Evolutionary conservation across 306 rosid species (phyloP).

Genomic region (Corylus americana): DNA sequence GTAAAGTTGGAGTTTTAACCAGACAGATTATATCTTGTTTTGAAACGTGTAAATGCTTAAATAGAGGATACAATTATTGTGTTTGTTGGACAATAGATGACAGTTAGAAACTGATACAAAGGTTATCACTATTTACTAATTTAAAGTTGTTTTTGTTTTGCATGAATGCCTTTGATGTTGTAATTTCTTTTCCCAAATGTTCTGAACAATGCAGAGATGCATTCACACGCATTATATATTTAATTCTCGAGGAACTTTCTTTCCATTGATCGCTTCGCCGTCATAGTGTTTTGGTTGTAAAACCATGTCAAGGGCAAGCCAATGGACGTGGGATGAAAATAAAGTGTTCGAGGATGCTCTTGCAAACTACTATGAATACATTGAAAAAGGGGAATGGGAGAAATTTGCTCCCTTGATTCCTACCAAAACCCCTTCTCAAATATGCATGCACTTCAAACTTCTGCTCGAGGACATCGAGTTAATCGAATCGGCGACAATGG

Average conservation of each 20-base stretch:
- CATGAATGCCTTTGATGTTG: neutral
- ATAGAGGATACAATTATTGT: neutral
- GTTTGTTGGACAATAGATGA: neutral
- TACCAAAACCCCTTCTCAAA: neutral
- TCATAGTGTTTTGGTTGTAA: no score
- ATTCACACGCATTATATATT: no score
- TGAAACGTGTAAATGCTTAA: constrained; percentile 9
- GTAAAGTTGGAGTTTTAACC: constrained; percentile 37
- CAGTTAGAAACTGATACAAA: neutral
- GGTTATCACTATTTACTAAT: neutral
- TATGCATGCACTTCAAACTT: neutral
- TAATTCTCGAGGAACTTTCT: no score
- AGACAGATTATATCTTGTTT: constrained; percentile 16
- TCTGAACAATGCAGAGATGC: neutral
- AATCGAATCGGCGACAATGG: neutral
- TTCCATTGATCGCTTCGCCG: no score
- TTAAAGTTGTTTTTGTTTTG: no score
- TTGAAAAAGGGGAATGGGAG: neutral
- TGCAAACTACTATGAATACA: neutral
- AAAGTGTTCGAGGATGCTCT: neutral
- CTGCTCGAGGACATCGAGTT: neutral
- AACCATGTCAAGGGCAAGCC: neutral
- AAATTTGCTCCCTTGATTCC: neutral
- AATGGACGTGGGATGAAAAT: neutral
- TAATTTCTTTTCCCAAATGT: neutral